A percentile compares a stretch with the other conserved stretches of the same genome.
phyloP scores from a whole-genome alignment of 2,329 filamentous ascomycete species.

The Ophiostoma australiae region DNA sequence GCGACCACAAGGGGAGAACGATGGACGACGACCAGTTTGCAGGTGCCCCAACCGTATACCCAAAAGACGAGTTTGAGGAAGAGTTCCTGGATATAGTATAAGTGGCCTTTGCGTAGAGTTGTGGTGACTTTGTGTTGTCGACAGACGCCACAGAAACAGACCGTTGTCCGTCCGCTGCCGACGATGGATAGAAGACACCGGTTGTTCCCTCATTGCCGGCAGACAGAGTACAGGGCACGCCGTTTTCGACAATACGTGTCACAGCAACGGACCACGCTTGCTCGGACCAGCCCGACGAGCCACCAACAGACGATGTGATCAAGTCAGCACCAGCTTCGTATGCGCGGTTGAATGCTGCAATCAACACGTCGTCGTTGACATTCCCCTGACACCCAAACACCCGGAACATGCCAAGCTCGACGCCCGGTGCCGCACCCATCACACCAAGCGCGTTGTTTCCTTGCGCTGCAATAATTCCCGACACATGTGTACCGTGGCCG shows the following conservation, averaged over 20 bases:
- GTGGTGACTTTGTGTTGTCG: too few species aligned
- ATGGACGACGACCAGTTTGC: too few species aligned
- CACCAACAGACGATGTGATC: neutral
- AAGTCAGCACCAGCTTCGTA: neutral
- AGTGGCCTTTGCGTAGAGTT: too few species aligned
- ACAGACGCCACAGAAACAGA: neutral
- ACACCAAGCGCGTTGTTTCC: neutral
- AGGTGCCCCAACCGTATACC: too few species aligned
- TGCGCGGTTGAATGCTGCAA: neutral
- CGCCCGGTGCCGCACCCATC: neutral
- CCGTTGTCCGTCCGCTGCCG: neutral
- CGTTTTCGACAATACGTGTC: neutral
- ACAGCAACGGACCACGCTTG: neutral
- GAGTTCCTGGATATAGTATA: too few species aligned
- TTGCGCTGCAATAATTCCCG: neutral
- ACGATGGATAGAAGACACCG: neutral
- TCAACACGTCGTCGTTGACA: neutral
- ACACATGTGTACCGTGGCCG: constrained; percentile 39
- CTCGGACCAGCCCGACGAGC: neutral
- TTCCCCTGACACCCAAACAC: neutral
- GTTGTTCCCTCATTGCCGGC: neutral
- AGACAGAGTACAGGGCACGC: neutral
- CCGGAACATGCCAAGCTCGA: neutral
- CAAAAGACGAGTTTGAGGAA: too few species aligned
- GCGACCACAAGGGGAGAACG: too few species aligned